A percentile compares a stretch with the other conserved stretches of the same genome.
These are phyloP conservation scores for Oryza glumipatula DNA, from an alignment of 176 grass and related monocot species.

Conservation along the genomic window DNA sequence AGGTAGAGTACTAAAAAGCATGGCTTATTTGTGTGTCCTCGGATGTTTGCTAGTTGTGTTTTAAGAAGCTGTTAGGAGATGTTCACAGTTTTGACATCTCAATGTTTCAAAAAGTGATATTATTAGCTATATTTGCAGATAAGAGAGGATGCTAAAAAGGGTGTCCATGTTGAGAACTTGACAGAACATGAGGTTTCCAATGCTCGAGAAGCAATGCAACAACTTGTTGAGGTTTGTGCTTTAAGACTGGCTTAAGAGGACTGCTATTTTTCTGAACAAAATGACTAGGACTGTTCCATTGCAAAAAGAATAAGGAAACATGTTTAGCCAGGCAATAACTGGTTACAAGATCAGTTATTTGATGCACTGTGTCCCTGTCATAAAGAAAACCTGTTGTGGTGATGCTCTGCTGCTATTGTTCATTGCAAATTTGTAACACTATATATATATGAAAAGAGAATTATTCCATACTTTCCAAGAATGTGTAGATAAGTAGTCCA, in stretches of 20 bases:
- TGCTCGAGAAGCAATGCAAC: slow-evolving; percentile 94
- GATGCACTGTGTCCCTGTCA: background rate
- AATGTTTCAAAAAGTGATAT: slow-evolving; percentile 17
- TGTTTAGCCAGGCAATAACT: background rate
- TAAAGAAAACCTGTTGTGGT: background rate
- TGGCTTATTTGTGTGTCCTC: background rate
- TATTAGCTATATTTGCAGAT: slow-evolving; percentile 56
- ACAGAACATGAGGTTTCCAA: slow-evolving; percentile 81
- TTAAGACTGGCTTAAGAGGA: background rate
- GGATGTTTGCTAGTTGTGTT: slow-evolving; percentile 23
- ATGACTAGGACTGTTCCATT: background rate
- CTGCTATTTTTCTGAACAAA: slow-evolving; percentile 11
- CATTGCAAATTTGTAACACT: background rate
- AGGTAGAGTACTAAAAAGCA: slow-evolving; percentile 51
- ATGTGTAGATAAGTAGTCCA: slow-evolving; percentile 2
- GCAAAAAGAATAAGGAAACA: background rate
- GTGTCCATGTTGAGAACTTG: slow-evolving; percentile 92
- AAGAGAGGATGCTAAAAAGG: slow-evolving; percentile 94
- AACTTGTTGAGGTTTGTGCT: slow-evolving; percentile 60
- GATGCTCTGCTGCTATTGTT: background rate
- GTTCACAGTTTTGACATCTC: slow-evolving; percentile 10
- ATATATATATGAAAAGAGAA: background rate
- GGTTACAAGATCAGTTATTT: background rate
- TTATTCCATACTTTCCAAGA: background rate
- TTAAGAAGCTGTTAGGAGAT: slow-evolving; percentile 4